phyloP scores from a whole-genome alignment of 257 asterid genomes.

The Osmanthus fragrans region DNA sequence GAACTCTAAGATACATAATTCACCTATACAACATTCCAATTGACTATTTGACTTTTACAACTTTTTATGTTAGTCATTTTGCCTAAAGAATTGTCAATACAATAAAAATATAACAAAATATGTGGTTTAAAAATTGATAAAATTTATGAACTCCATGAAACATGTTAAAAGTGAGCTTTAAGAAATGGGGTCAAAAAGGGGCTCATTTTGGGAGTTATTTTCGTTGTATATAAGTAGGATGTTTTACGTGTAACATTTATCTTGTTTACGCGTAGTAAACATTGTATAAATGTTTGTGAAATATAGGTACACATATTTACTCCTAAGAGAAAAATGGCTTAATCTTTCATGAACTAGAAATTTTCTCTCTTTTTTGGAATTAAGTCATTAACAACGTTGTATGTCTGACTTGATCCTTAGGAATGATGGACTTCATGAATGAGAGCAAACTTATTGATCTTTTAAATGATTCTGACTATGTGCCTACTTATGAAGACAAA shows the following conservation, averaged over 20 bases:
- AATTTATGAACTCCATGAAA: too few relatives aligned
- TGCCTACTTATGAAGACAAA: constrained; percentile 76
- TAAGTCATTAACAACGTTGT: neutral
- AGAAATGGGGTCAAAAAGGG: too few relatives aligned
- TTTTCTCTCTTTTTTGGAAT: neutral
- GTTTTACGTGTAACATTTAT: neutral
- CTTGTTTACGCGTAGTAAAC: neutral
- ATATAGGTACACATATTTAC: neutral
- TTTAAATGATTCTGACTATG: constrained; percentile 67
- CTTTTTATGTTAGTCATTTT: too few relatives aligned
- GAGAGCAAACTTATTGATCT: constrained; percentile 75
- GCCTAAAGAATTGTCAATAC: too few relatives aligned
- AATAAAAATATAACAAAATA: too few relatives aligned
- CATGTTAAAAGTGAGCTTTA: too few relatives aligned
- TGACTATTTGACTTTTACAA: too few relatives aligned
- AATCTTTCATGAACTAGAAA: neutral
- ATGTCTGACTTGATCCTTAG: constrained; percentile 16
- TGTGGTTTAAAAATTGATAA: too few relatives aligned
- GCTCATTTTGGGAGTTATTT: too few relatives aligned
- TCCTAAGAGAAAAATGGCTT: neutral
- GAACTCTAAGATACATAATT: too few relatives aligned
- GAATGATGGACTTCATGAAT: constrained; percentile 72
- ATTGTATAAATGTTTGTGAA: neutral
- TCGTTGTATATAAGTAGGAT: neutral
- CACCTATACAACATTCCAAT: too few relatives aligned